Base-by-base conservation (phyloP, 768 basidiomycete genomes). In the Pleurotus tuber-regium region DNA sequence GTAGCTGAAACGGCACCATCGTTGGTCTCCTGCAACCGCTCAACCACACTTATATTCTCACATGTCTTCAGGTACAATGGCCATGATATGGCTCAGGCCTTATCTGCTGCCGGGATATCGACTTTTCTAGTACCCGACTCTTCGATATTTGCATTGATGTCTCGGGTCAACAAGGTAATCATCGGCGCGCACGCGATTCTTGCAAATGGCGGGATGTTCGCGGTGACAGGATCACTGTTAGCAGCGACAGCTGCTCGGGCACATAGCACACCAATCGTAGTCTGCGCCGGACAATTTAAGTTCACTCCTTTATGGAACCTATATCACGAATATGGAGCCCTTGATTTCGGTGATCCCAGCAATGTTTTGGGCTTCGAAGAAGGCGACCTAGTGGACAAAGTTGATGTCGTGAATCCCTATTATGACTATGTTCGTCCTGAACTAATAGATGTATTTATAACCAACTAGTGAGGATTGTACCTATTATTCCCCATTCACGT, bases 101-200 rank as follows among this genome's bases (percentile, higher is more conserved):
- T 98, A 19, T 90, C 94, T 3, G 71, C 82, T 3, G 79, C 84
- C 12, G 86, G 86, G 42, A 93, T 98, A 56, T 92, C 92, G 4
- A 96, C 94, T n/a, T 89, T 98, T 65, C 87, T 99, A 42, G 87
- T 98, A 46, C 96, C 97, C 35, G 96, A 98, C 68, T 94, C 92
- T 6, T 94, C 93, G 21, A 86, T 98, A 65, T 96, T 89, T 64
- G 92, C 94, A 9, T 79, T 99, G 56, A 92, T 98, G 85, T 96
- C 97, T 4, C 85, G 96, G 54, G 89, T 96, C 54, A 96, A 94
- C 73, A 99, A 99, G 69, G 88, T 98, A 59, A 84, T 99, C 53
- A 78, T 99, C 40, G 92, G 94, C 24, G 89, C 94, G 9, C 96
- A 98, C 67, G 86, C 89, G n/a, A 88, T 98, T 61, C 84, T 97